A percentile compares a stretch with the other conserved stretches of the same genome.
Conservation (phyloP, 2,329 filamentous ascomycete species). For the Ambrosiella cleistominuta region DNA sequence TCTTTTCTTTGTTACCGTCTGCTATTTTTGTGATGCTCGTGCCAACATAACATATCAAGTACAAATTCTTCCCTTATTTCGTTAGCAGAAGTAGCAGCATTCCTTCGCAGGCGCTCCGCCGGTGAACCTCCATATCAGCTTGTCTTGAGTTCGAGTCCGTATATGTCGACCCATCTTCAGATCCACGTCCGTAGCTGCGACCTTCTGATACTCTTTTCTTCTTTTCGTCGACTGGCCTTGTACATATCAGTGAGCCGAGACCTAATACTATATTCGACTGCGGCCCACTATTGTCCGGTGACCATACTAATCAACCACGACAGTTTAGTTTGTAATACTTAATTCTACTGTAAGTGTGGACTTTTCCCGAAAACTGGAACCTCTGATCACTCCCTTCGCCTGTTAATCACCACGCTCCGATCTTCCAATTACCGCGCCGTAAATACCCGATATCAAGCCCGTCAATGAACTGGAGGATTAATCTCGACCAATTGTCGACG, state of each 20-base stretch:
- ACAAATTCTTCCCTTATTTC: constrained; percentile 8
- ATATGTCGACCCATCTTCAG: neutral
- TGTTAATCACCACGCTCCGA: neutral
- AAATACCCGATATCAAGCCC: neutral
- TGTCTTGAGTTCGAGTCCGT: neutral
- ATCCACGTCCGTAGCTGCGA: neutral
- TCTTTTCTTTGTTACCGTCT: neutral
- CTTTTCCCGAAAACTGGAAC: neutral
- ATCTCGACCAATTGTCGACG: neutral
- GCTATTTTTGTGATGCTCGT: constrained; percentile 1
- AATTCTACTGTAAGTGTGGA: neutral
- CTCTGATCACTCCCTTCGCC: neutral
- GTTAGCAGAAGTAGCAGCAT: constrained; percentile 2
- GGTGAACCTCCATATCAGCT: neutral
- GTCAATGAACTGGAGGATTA: neutral
- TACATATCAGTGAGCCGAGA: neutral
- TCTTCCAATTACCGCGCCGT: neutral
- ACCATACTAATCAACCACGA: neutral
- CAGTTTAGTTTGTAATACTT: neutral
- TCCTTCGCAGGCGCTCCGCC: constrained; percentile 2
- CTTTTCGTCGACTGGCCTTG: neutral
- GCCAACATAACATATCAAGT: constrained; percentile 12
- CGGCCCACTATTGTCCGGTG: neutral
- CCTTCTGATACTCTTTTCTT: neutral
- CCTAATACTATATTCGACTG: neutral